Base-by-base conservation (phyloP, 306 rosid species). In the Erythrophleum fordii region DNA sequence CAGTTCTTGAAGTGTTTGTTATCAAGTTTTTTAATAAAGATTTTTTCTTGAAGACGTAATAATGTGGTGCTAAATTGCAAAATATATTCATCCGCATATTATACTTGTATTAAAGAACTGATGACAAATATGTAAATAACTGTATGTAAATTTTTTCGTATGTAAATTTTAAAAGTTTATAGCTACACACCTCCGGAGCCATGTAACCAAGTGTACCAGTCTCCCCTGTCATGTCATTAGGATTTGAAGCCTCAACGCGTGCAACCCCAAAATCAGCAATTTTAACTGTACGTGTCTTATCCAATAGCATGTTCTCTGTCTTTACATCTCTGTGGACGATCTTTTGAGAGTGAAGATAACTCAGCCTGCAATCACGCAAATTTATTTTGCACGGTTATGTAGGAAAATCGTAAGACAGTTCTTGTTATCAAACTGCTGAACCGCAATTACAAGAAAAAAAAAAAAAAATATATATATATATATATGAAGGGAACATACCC, bases 201-300 rank as follows among this genome's bases (percentile, higher is more conserved):
- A 95, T 95, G 88, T 95, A 95, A 84, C 99, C 99, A 53, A 95
- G 97, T 13, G 99, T 95, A 29, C 99, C 99, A 42, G 99, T 95
- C 93, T 95, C 99, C 84, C 99, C 99, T 17, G 99, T 95, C 99
- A 95, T 95, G 85, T 95, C 99, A 42, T 95, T 95, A 72, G 98
- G 99, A 90, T 95, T 95, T 80, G 99, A 95, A 35, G 99, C 99
- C 87, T 95, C 99, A 11, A 95, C 98, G 12, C 99, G 95, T 16
- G 99, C 99, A 72, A 95, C 99, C 64, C 99, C 99, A 81, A 95
- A 95, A 86, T 95, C 99, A 42, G 99, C 99, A 76, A 95, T 95
- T 88, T 95, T 95, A 37, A 95, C 88, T 0, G 92, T 87, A 31
- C 97, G 95, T 23, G 96, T 84, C 88, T 90, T 95, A 79, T 95